Evolutionary conservation across 768 basidiomycete genomes (phyloP).

Genomic region (Tricholoma saponaceum): DNA sequence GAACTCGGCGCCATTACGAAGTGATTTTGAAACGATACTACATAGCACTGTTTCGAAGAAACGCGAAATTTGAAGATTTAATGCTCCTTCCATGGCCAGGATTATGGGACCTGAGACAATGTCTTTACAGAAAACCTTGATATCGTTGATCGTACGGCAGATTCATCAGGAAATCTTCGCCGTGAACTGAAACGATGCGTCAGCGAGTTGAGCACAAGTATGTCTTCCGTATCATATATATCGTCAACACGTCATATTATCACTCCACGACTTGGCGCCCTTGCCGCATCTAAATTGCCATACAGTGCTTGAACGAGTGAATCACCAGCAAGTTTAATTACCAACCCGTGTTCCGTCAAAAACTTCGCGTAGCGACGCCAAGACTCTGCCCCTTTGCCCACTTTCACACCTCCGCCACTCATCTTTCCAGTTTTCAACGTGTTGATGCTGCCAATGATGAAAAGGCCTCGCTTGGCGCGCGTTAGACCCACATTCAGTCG

Average conservation of each 20-base stretch:
- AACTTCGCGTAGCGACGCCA: conserved; percentile 64
- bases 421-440: conserved; percentile 54
- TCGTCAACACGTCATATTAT: conserved; percentile 1
- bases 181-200: background rate
- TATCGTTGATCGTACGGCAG: too few relatives aligned
- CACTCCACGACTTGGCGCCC: background rate
- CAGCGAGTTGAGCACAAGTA: background rate
- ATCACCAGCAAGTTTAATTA: conserved; percentile 43
- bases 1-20: too few relatives aligned
- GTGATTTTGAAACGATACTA: too few relatives aligned
- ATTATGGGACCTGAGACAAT: too few relatives aligned
- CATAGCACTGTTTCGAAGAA: too few relatives aligned
- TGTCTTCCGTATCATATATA: background rate
- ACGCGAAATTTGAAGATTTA: too few relatives aligned
- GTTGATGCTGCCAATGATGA: conserved; percentile 69
- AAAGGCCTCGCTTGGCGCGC: conserved; percentile 80
- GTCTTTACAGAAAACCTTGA: too few relatives aligned
- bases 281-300: conserved; percentile 28
- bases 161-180: background rate
- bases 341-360: conserved; percentile 46
- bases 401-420: conserved; percentile 17
- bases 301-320: conserved; percentile 39
- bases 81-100: too few relatives aligned
- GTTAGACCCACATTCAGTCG: conserved; percentile 90
- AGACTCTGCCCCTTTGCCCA: conserved; percentile 43